Base-by-base conservation (phyloP, 2,329 filamentous ascomycete genomes). In the Epichloe aotearoae region DNA sequence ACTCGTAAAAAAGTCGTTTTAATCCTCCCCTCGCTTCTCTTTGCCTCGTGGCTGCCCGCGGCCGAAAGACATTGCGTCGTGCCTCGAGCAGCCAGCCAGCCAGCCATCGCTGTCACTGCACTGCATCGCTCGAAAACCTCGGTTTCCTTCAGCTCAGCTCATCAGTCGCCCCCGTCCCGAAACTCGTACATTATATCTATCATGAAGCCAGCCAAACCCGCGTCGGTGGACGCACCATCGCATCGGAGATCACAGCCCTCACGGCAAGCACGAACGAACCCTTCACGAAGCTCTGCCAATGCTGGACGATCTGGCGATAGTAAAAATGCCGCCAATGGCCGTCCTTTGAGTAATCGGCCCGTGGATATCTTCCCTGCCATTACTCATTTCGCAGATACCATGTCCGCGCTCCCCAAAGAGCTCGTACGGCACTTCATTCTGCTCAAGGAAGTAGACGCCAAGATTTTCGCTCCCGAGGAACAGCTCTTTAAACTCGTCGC, bases 381-480 rank as follows among this genome's bases (percentile, higher is more conserved):
- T 56, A 82, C 77, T 11, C 79, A 83, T 69, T 97, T 98, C 65
- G 87, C 91, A 55, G 90, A 97, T 67, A 84, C 89, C 55, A 88
- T 97, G 63, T 84, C 88, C 48, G 90, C 91, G 39, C 79, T 98
- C 26, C 93, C 93, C 4, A 90, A 90, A 66, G 93, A 98, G 70
- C 87, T 96, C 47, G 88, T 95, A 59, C 84, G 89, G 63, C 91
- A 98, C 67, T 95, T 95, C 60, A 96, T 91, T 36, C 78, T 97
- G 51, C 76, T 98, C 58, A 96, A 96, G 67, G 93, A 98, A 70
- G 93, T 97, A 46, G 93, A 98, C 71, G 91, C 91, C 55, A 98
- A 98, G 71, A 86, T 95, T 56, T 93, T 90, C 68, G 83, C 82
- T 26, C 86, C 93, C 6, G 88, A 95, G 65, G 85, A 93, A 59